Conservation (phyloP, 306 rosid species). For the Citrullus mucosospermus region DNA sequence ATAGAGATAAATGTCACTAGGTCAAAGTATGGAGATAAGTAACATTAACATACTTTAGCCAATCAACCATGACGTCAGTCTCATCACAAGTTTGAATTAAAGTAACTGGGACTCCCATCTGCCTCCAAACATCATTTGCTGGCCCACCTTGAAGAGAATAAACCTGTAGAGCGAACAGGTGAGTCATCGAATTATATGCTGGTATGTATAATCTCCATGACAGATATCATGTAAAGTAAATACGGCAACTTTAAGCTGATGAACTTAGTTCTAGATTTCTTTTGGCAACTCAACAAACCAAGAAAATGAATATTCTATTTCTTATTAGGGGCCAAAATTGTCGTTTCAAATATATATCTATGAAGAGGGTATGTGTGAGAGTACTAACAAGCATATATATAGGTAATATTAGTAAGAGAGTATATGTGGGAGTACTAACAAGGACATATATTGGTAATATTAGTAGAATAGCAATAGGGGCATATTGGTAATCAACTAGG, state of each 20-base stretch:
- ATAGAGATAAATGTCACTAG: neutral
- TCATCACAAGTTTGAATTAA: constrained; percentile 46
- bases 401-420: too few relatives aligned
- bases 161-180: constrained; percentile 35
- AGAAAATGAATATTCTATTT: neutral
- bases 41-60: constrained; percentile 64
- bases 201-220: neutral
- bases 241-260: neutral
- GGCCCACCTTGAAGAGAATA: constrained; percentile 82
- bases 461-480: too few relatives aligned
- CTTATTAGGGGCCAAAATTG: neutral
- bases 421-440: too few relatives aligned
- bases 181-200: neutral
- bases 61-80: constrained; percentile 41
- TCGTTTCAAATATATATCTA: neutral
- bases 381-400: too few relatives aligned
- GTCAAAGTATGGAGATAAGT: neutral
- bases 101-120: constrained; percentile 45
- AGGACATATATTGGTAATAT: too few relatives aligned
- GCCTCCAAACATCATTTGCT: constrained; percentile 49
- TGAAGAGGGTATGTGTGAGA: neutral
- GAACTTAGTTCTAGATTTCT: neutral
- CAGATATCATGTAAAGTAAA: neutral
- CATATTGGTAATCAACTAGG: too few relatives aligned
- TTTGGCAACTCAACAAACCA: neutral